Evolutionary conservation across 129 eudicot genomes (phyloP), one percentile per base, ranked within the genome.

Genomic region (Ambrosia artemisiifolia): DNA sequence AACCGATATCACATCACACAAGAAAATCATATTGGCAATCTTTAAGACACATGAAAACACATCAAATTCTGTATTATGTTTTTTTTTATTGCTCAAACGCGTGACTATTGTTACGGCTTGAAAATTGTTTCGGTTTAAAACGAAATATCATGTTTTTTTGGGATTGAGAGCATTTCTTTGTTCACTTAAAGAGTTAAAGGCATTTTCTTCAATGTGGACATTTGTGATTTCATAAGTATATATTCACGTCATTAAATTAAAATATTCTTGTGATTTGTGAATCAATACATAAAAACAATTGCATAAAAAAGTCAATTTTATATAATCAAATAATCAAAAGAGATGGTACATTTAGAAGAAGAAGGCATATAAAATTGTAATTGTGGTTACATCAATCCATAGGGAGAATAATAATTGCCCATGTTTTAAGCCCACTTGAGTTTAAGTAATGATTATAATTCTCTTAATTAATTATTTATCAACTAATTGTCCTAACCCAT

Each of bases 381-480:
- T 67, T 55, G 74, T 75, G 61, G 69, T 67, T 67, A 43, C 67
- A 76, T 69, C 42, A 75, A 67, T 67, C 32, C 62, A 66, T 67
- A 34, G 28, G 63, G 17, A 68, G 57, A 57, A 67, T 55, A 57
- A 43, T 68, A 76, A 76, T 57, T 57, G 38, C 69, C 68, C 74
- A 68, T 76, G 75, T 76, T 59, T 68, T 46, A 76, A 76, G 68
- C 59, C 64, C 70, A 57, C 80, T 76, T 13, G 53, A 67, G 69
- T 68, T 57, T 67, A 68, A 43, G 70, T 20, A 59, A 76, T 76
- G 63, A 76, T 76, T 47, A 68, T 56, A 32, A 16, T n/a, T 48
- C 44, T 76, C 3, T 74, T 63, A 38, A 74, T 74, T 74, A 63
- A 12, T 56, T 10, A 40, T 7, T 55, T 70, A 19, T 71, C 24